These are phyloP conservation scores for Coemansia javaensis DNA, from an alignment of 192 early-diverging fungal species.

Conservation along the genomic window DNA sequence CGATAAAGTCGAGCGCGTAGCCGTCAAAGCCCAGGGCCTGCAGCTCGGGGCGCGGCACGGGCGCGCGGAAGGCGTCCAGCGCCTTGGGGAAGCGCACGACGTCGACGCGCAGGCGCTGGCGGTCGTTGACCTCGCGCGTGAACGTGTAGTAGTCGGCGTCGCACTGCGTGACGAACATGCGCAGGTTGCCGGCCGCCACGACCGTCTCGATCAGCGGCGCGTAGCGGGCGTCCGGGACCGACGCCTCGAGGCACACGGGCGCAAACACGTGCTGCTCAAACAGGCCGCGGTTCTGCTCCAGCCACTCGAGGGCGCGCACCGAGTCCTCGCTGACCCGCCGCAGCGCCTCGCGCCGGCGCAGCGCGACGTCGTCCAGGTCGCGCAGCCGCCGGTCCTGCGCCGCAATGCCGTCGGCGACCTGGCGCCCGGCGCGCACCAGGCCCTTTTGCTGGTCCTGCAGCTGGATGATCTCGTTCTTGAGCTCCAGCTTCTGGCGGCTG, in stretches of 20 bases:
- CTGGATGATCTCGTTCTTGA: conserved; percentile 38
- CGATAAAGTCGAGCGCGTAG: conserved; percentile 68
- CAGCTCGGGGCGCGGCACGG: conserved; percentile 35
- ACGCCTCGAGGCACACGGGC: conserved; percentile 68
- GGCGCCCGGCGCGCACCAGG: conserved; percentile 21
- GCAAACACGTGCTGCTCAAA: conserved; percentile 71
- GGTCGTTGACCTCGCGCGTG: conserved; percentile 61
- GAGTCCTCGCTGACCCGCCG: conserved; percentile 50
- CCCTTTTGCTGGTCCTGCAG: conserved; percentile 48
- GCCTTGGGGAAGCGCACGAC: conserved; percentile 49
- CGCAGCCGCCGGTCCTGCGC: conserved; percentile 45
- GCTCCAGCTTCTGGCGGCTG: conserved; percentile 25
- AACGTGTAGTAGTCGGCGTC: conserved; percentile 73
- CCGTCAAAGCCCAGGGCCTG: conserved; percentile 65
- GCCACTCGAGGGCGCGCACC: conserved; percentile 62
- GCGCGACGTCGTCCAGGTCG: conserved; percentile 56
- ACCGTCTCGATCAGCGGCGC: conserved; percentile 65
- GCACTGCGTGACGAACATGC: conserved; percentile 77
- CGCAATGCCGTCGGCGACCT: conserved; percentile 28
- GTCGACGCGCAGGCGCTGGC: conserved; percentile 55
- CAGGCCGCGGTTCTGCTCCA: conserved; percentile 55
- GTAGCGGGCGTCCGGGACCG: conserved; percentile 59
- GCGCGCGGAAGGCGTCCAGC: conserved; percentile 27
- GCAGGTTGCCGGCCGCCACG: conserved; percentile 41
- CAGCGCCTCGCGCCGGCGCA: conserved; percentile 55